Conservation (phyloP, 805 yeast genomes). For the Candida nanaspora region DNA sequence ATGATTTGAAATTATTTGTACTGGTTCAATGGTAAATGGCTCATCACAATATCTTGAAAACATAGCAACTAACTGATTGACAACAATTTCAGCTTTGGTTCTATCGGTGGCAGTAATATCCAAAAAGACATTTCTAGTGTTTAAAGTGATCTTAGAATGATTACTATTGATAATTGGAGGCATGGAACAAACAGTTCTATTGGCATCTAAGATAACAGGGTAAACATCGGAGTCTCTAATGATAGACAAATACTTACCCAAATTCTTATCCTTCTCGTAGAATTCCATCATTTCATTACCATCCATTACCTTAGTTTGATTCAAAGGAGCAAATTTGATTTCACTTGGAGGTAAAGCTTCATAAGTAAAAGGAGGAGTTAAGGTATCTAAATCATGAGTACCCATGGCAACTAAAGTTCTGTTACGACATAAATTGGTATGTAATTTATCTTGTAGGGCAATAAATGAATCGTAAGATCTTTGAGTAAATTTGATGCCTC, state of each 20-base stretch:
- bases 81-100: conserved; percentile 89
- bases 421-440: conserved; percentile 91
- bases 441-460: conserved; percentile 92
- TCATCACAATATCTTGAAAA: conserved; percentile 80
- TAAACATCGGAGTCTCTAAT: conserved; percentile 82
- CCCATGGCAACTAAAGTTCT: conserved; percentile 98
- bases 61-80: conserved; percentile 92
- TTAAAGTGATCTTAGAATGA: conserved; percentile 76
- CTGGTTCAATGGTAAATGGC: conserved; percentile 86
- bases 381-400: conserved; percentile 85
- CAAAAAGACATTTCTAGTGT: conserved; percentile 83
- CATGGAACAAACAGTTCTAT: conserved; percentile 74
- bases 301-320: conserved; percentile 60
- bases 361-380: conserved; percentile 79
- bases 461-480: conserved; percentile 91
- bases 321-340: conserved; percentile 67
- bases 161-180: conserved; percentile 97
- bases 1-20: conserved; percentile 75
- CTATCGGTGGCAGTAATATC: conserved; percentile 94
- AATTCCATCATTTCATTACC: conserved; percentile 82
- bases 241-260: conserved; percentile 83
- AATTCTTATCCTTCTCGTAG: conserved; percentile 83
- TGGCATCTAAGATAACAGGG: conserved; percentile 82
- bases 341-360: conserved; percentile 78
- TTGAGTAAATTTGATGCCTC: conserved; percentile 74